Evolutionary conservation across 2,329 filamentous ascomycete genomes (phyloP).

Genomic region (Penicillium sp.): DNA sequence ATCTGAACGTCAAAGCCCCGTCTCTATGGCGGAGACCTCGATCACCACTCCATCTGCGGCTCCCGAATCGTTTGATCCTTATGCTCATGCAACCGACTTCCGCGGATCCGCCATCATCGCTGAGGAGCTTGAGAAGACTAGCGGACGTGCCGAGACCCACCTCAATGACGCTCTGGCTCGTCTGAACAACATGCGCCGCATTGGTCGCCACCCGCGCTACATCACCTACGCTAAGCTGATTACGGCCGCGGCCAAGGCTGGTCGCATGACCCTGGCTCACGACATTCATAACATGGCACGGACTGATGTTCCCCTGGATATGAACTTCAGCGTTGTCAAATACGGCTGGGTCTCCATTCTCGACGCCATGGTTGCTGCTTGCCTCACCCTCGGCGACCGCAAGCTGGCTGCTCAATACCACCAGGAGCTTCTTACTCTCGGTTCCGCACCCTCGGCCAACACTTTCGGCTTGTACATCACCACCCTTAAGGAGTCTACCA

Average conservation of each 20-base stretch:
- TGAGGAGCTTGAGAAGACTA: conserved; percentile 78
- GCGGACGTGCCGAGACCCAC: conserved; percentile 68
- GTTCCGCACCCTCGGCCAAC: conserved; percentile 88
- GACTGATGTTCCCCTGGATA: conserved; percentile 77
- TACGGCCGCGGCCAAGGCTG: conserved; percentile 78
- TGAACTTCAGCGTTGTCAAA: conserved; percentile 80
- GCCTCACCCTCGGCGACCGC: conserved; percentile 77
- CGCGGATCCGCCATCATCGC: conserved; percentile 89
- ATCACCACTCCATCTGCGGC: conserved; percentile 58
- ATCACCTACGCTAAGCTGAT: conserved; percentile 97
- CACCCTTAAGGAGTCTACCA: conserved; percentile 94
- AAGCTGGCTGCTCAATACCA: conserved; percentile 81
- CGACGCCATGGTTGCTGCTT: conserved; percentile 94
- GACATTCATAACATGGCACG: conserved; percentile 89
- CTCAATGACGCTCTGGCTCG: conserved; percentile 77
- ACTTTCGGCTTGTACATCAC: conserved; percentile 99
- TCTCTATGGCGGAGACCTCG: conserved; percentile 43
- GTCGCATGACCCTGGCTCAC: conserved; percentile 75
- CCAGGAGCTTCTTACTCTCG: conserved; percentile 86
- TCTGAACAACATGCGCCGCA: conserved; percentile 89
- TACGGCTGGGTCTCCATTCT: conserved; percentile 97
- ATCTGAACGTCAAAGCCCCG: conserved; percentile 39
- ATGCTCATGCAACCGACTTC: conserved; percentile 85
- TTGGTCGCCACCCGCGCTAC: conserved; percentile 87
- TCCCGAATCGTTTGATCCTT: conserved; percentile 86